Evolutionary conservation across 768 basidiomycete genomes (phyloP).

Genomic region (Amanita molliuscula): DNA sequence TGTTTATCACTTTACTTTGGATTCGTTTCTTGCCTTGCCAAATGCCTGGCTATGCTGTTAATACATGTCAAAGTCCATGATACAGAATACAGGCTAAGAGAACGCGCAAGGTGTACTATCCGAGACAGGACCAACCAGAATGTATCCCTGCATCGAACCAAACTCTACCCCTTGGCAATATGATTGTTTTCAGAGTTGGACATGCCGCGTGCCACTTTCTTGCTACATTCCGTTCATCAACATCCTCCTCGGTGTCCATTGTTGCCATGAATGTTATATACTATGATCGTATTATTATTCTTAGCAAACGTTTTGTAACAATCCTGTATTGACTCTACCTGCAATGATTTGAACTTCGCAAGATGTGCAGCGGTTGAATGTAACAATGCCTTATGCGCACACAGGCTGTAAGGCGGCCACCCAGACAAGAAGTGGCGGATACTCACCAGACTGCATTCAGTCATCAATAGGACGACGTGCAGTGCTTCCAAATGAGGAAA

Average conservation of each 20-base stretch:
- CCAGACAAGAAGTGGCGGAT: background rate
- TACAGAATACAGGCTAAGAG: background rate
- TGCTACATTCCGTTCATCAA: conserved; percentile 43
- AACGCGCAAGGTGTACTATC: background rate
- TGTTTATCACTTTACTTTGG: no score
- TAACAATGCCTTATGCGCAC: conserved; percentile 26
- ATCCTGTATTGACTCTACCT: background rate
- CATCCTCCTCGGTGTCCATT: conserved; percentile 17
- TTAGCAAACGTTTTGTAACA: background rate
- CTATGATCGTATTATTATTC: conserved; percentile 11
- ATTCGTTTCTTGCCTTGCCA: no score
- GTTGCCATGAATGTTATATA: conserved; percentile 57
- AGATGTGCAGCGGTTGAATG: conserved; percentile 29
- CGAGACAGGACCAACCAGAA: conserved; percentile 4
- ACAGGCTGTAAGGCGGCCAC: background rate
- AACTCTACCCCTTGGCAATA: conserved; percentile 49
- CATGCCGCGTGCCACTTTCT: conserved; percentile 45
- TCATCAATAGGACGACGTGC: conserved; percentile 47
- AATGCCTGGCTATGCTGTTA: no score
- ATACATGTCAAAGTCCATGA: background rate
- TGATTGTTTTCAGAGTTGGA: conserved; percentile 53
- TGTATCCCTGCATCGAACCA: conserved; percentile 37
- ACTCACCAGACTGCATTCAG: conserved; percentile 36
- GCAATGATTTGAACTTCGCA: conserved; percentile 29
- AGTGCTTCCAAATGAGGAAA: conserved; percentile 46